Evolutionary conservation across 2,329 filamentous ascomycete genomes (phyloP).

Genomic region (Remersonia thermophila): DNA sequence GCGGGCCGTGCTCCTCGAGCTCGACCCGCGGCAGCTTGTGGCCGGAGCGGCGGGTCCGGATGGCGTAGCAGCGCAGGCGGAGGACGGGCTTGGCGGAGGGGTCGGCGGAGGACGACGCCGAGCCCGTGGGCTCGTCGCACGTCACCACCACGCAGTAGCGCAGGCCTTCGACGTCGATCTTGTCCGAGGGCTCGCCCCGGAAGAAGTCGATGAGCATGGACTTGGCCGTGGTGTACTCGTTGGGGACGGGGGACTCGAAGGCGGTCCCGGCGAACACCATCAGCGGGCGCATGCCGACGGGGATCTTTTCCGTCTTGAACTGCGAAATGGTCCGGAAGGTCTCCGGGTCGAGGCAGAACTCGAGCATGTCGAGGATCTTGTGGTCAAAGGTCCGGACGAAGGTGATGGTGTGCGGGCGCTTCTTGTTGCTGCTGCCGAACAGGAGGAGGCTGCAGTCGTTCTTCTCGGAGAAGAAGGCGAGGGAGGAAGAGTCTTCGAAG

Average conservation of each 20-base stretch:
- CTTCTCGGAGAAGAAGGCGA: slow-evolving; percentile 94
- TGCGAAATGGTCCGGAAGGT: slow-evolving; percentile 57
- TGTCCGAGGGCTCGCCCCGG: slow-evolving; percentile 62
- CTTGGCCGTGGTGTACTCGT: slow-evolving; percentile 77
- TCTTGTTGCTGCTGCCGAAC: slow-evolving; percentile 81
- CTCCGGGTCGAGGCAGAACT: slow-evolving; percentile 69
- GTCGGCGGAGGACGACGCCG: slow-evolving; percentile 17
- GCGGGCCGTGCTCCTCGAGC: slow-evolving; percentile 87
- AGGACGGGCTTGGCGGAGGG: slow-evolving; percentile 38
- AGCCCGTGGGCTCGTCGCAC: slow-evolving; percentile 49
- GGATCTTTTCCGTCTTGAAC: slow-evolving; percentile 61
- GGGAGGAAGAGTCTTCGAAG: slow-evolving; percentile 76
- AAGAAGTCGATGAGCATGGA: slow-evolving; percentile 84
- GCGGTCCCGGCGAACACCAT: slow-evolving; percentile 80
- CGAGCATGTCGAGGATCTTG: slow-evolving; percentile 89
- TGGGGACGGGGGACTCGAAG: slow-evolving; percentile 70
- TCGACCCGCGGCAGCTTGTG: slow-evolving; percentile 83
- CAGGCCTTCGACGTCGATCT: slow-evolving; percentile 88
- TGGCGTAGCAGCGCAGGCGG: slow-evolving; percentile 69
- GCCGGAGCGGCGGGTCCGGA: slow-evolving; percentile 74
- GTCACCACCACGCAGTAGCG: slow-evolving; percentile 80
- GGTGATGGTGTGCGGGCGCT: slow-evolving; percentile 84
- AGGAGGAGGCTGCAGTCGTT: slow-evolving; percentile 83
- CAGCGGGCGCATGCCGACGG: slow-evolving; percentile 77
- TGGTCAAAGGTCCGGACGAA: slow-evolving; percentile 71